Base-by-base conservation (phyloP, 2,329 filamentous ascomycete genomes). In the Colletotrichum costaricense region DNA sequence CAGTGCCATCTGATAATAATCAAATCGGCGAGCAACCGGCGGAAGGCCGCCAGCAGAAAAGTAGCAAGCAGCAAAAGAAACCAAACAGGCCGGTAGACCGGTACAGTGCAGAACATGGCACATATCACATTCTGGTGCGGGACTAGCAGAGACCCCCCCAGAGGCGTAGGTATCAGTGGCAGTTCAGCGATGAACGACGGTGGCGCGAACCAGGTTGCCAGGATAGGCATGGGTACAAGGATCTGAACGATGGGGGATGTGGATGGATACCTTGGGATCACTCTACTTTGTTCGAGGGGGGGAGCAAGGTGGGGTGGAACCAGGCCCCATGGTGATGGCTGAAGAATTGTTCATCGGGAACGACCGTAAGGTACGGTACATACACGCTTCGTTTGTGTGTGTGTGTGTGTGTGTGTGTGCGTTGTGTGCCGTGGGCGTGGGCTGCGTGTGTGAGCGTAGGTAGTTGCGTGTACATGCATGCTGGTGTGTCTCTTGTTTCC, bases 321-420 rank as follows among this genome's bases (percentile, higher is more conserved):
- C 60, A 64, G 55, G 55, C 59, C 66, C 60, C 55, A 69, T 65
- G 59, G 60, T 62, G 66, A 64, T 73, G 70, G 70, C 67, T 73
- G 70, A 73, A 73, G 70, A 73, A 73, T 73, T 73, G 70, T 57
- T 73, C 70, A 65, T 70, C 70, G 70, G 66, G 66, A 69, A 69
- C 66, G 59, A 56, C 55, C 60, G 69, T 72, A 42, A 42, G 38
- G 38, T 42, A 42, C 33, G 38, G 16, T 42, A 42, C 38, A 35
- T 35, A 35, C 33, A 35, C 33, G 33, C 33, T 35, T 42, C 42
- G 42, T 49, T 49, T 52, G 28, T 42, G 30, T 67, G 52, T 42
- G 63, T 30, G 63, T 46, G 56, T 67, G 52, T 42, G 54, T 30
- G 63, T 46, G 56, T 26, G 26, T 4, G 26, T 26, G 28, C 11